Base-by-base conservation (phyloP, 2,329 filamentous ascomycete genomes). In the Cladophialophora exuberans region DNA sequence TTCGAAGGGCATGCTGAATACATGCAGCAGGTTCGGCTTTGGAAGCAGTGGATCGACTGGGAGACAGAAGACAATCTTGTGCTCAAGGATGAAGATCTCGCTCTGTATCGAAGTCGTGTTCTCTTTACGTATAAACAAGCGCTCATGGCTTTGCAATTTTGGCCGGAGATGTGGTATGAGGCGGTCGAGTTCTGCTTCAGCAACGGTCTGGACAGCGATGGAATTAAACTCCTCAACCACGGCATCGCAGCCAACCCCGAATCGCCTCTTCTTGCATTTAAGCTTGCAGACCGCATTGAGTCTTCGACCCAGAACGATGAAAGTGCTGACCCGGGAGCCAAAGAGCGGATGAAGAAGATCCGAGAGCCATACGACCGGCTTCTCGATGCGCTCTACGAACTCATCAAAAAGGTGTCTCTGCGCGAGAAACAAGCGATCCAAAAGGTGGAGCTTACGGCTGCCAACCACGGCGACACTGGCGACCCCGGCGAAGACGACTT, bases 91-190 rank as follows among this genome's bases (percentile, higher is more conserved):
- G 92, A 97, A 50, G 92, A 97, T 64, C 78, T 82, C 3, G 81
- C 84, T 48, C 80, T 83, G 5, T 94, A 87, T 72, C 88, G 87
- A 62, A 82, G 88, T 62, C 86, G 94, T 35, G 83, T 97, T 36
- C 72, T 97, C 6, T 96, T 95, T 70, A 87, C 90, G 61, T 97
- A 96, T 78, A 94, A 91, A 70, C 93, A 97, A 70, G 90, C 93
- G 3, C 76, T 96, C 42, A 96, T 97, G 88, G 87, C 91, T 3
- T 76, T 99, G 52, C 86, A 92, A 46, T 99, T 97, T 73, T 94
- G 93, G 83, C 92, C 94, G 3, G 89, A 96, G 69, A 86, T 97
- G 64, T 99, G 94, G 94, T 92, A 91, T 45, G 91, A 97, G 57
- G 93, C 91, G 7, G 89, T 92, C 1, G 89, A 96, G 62, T 97